Evolutionary conservation across 2,329 filamentous ascomycete genomes (phyloP).

Genomic region (Fusarium buharicum): DNA sequence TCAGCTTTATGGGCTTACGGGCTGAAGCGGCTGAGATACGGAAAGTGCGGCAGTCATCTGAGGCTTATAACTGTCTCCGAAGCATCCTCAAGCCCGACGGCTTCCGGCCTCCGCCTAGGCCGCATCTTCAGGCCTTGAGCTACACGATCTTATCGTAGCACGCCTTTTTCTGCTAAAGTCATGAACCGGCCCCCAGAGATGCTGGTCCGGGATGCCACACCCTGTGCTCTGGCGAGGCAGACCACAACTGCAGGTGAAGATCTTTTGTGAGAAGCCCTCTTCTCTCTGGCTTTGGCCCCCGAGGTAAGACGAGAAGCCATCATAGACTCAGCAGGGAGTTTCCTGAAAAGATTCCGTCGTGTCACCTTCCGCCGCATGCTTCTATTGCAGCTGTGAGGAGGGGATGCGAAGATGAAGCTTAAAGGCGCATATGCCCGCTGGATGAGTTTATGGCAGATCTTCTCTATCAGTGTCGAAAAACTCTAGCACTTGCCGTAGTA

Average conservation of each 20-base stretch:
- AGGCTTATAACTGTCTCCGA: slow-evolving; percentile 12
- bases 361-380: slow-evolving; percentile 13
- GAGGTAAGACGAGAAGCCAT: slow-evolving; percentile 23
- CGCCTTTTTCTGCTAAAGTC: slow-evolving; percentile 25
- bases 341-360: slow-evolving; percentile 22
- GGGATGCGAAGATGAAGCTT: slow-evolving; percentile 11
- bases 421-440: slow-evolving; percentile 17
- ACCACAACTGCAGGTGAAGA: slow-evolving; percentile 28
- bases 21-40: background rate
- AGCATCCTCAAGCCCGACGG: slow-evolving; percentile 28
- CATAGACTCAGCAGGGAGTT: slow-evolving; percentile 18
- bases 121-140: slow-evolving; percentile 7
- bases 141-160: slow-evolving; percentile 29
- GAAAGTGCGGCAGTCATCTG: slow-evolving; percentile 13
- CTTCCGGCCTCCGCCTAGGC: slow-evolving; percentile 35
- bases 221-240: slow-evolving; percentile 15
- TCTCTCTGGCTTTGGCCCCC: slow-evolving; percentile 14
- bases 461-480: background rate
- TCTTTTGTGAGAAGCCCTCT: slow-evolving; percentile 12
- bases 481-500: background rate
- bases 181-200: slow-evolving; percentile 11
- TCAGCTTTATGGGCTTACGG: slow-evolving; percentile 4
- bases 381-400: background rate
- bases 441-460: background rate
- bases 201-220: slow-evolving; percentile 15